A percentile compares a stretch with the other conserved stretches of the same genome.
Conservation (phyloP, 306 rosid genomes). For the Trichosanthes cucumerina region DNA sequence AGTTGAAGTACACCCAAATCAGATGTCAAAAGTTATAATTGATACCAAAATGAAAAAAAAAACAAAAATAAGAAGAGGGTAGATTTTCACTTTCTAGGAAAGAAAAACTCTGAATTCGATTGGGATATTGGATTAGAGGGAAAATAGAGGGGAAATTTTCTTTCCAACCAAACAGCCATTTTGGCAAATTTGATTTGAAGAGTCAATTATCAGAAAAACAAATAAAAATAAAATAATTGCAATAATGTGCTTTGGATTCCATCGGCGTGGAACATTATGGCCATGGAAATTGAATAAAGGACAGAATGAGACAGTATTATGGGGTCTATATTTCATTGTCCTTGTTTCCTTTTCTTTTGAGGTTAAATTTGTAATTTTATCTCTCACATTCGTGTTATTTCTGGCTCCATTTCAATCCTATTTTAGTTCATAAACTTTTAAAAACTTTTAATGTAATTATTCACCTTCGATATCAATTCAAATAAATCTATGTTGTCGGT, state of each 20-base stretch:
- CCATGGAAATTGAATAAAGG: neutral
- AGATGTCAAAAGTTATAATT: too few species aligned
- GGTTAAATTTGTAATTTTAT: neutral
- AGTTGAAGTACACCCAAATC: too few species aligned
- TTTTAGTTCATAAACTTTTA: neutral
- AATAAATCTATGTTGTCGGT: too few species aligned
- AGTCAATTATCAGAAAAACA: neutral
- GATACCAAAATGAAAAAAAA: too few species aligned
- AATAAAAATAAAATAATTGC: neutral
- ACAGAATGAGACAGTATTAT: slow-evolving; percentile 7
- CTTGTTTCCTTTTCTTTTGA: neutral
- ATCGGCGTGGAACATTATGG: neutral
- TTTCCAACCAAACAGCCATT: neutral
- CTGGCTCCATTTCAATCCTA: too few species aligned
- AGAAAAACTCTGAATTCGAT: too few species aligned
- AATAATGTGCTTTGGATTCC: slow-evolving; percentile 5
- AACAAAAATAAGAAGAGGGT: too few species aligned
- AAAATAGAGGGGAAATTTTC: neutral
- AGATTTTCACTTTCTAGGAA: too few species aligned
- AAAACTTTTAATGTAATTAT: too few species aligned
- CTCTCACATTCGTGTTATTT: neutral
- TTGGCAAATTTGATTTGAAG: neutral
- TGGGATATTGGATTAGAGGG: neutral
- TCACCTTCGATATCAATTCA: neutral
- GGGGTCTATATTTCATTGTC: neutral